These are phyloP conservation scores for Lachnellula arida DNA, from an alignment of 2,329 filamentous ascomycete species.

Conservation along the genomic window DNA sequence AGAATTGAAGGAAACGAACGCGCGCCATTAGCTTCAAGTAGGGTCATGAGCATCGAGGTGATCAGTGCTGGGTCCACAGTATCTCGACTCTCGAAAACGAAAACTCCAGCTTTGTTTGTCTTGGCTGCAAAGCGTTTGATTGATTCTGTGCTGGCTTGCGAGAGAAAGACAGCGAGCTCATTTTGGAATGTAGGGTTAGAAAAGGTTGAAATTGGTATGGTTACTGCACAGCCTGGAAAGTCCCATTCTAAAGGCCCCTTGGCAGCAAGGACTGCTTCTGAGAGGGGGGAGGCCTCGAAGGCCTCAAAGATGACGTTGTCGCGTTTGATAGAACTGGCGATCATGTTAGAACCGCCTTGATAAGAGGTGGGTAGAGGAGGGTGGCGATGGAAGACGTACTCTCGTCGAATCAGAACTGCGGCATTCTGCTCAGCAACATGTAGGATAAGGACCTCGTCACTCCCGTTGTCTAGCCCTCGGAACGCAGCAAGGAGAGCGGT, in stretches of 20 bases:
- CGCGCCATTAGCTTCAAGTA: conserved; percentile 52
- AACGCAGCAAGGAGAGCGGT: conserved; percentile 29
- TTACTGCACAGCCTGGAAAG: conserved; percentile 53
- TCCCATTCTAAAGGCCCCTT: conserved; percentile 50
- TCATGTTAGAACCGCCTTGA: no score
- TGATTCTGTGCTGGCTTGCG: conserved; percentile 49
- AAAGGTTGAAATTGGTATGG: conserved; percentile 40
- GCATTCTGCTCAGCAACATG: conserved; percentile 46
- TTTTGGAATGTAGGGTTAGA: conserved; percentile 41
- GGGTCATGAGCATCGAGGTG: conserved; percentile 53
- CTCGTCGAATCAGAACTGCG: conserved; percentile 38
- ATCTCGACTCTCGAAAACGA: conserved; percentile 51
- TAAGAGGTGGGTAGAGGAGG: no score
- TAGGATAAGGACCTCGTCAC: conserved; percentile 35
- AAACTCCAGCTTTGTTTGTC: conserved; percentile 46
- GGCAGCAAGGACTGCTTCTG: conserved; percentile 47
- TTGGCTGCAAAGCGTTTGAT: conserved; percentile 49
- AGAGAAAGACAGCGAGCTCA: conserved; percentile 47
- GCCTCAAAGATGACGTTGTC: conserved; percentile 48
- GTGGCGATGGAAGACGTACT: conserved; percentile 21
- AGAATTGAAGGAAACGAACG: conserved; percentile 35
- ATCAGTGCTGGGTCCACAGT: conserved; percentile 53
- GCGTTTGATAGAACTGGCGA: no score
- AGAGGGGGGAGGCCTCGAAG: conserved; percentile 55
- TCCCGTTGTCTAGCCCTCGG: conserved; percentile 20